These are phyloP conservation scores for Elongisporangium prolatum DNA, from an alignment of 352 stramenopile species.

Conservation along the genomic window DNA sequence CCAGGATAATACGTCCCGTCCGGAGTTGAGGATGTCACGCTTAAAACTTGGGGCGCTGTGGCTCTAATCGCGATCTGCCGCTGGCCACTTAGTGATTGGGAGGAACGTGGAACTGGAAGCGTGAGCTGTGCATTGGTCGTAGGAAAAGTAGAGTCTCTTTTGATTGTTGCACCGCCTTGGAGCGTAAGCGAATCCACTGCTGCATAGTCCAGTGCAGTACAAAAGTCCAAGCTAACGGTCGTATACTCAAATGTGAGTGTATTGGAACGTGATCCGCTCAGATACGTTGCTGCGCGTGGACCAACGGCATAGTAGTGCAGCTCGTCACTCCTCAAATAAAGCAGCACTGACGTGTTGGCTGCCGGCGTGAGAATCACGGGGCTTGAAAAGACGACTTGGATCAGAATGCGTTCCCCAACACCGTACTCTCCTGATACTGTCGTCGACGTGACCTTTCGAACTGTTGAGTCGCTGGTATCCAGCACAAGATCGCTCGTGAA, in stretches of 20 bases:
- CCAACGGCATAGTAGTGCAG: constrained; percentile 38
- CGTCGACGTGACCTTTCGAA: constrained; percentile 35
- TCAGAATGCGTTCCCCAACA: constrained; percentile 37
- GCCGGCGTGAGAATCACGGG: constrained; percentile 33
- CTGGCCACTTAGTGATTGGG: constrained; percentile 44
- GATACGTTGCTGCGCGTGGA: constrained; percentile 40
- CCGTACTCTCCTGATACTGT: constrained; percentile 57
- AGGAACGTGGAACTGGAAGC: constrained; percentile 30
- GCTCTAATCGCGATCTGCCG: constrained; percentile 54
- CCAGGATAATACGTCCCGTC: constrained; percentile 56
- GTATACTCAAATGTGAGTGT: constrained; percentile 58
- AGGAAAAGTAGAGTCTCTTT: constrained; percentile 41
- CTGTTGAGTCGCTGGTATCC: constrained; percentile 36
- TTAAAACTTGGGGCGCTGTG: constrained; percentile 28
- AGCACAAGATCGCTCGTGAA: constrained; percentile 58
- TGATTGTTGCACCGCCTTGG: constrained; percentile 25
- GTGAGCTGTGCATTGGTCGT: constrained; percentile 32
- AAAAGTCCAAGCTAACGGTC: constrained; percentile 44
- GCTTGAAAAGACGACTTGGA: constrained; percentile 49
- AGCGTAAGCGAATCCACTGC: constrained; percentile 33
- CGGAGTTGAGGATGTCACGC: constrained; percentile 23
- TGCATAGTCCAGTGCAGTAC: constrained; percentile 62
- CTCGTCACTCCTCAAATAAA: constrained; percentile 37
- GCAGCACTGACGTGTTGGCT: constrained; percentile 20
- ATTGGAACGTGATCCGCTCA: constrained; percentile 38